phyloP scores from a whole-genome alignment of 768 basidiomycete species.

The Sutorius australiensis region DNA sequence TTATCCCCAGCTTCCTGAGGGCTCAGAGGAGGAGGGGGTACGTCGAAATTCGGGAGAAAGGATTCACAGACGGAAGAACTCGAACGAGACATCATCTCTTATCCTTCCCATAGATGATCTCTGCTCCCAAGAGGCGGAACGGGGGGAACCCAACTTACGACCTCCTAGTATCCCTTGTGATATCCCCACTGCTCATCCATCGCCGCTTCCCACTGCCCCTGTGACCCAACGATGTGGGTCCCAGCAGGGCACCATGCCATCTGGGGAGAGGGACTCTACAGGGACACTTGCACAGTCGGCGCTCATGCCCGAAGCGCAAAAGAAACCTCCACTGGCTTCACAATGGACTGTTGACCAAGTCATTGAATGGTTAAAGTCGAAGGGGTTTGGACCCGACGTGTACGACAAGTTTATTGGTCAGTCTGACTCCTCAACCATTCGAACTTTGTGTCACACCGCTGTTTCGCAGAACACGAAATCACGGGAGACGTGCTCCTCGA shows the following conservation, averaged over 20 bases:
- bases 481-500: slow-evolving; percentile 97
- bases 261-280: slow-evolving; percentile 22
- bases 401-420: slow-evolving; percentile 83
- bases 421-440: slow-evolving; percentile 18
- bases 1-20: slow-evolving; percentile 68
- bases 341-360: slow-evolving; percentile 91
- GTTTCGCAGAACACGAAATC: slow-evolving; percentile 87
- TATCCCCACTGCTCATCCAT: slow-evolving; percentile 28
- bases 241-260: slow-evolving; percentile 41
- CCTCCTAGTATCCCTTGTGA: slow-evolving; percentile 20
- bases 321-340: slow-evolving; percentile 45
- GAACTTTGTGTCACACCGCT: neutral
- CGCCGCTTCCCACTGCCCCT: slow-evolving; percentile 25
- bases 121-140: slow-evolving; percentile 7
- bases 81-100: slow-evolving; percentile 32
- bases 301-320: slow-evolving; percentile 16
- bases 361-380: slow-evolving; percentile 77
- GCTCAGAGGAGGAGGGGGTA: slow-evolving; percentile 55
- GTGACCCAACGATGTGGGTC: slow-evolving; percentile 30
- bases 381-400: slow-evolving; percentile 81
- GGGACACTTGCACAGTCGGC: slow-evolving; percentile 14
- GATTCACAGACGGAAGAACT: slow-evolving; percentile 16
- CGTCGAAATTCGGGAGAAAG: slow-evolving; percentile 23
- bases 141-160: slow-evolving; percentile 15
- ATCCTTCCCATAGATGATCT: slow-evolving; percentile 25